Evolutionary conservation across 768 basidiomycete genomes (phyloP).

Genomic region (Boletus tylopilopsis): DNA sequence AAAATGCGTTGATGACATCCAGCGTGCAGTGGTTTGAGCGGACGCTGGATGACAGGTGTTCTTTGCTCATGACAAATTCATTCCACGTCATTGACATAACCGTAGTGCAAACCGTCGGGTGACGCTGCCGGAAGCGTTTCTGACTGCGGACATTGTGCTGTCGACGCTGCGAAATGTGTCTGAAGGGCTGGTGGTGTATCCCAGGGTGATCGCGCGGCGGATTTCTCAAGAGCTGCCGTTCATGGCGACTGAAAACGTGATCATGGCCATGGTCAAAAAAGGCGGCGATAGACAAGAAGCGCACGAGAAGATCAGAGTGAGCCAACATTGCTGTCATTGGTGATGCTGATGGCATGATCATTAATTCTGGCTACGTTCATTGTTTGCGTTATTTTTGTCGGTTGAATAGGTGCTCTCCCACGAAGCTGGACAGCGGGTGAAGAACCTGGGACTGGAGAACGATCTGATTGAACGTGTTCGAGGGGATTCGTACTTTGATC

Average conservation of each 20-base stretch:
- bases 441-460: slow-evolving; percentile 91
- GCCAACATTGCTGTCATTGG: slow-evolving; percentile 19
- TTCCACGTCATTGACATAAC: slow-evolving; percentile 6
- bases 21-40: slow-evolving; percentile 99
- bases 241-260: slow-evolving; percentile 99
- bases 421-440: slow-evolving; percentile 91
- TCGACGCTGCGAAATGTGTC: slow-evolving; percentile 95
- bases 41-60: slow-evolving; percentile 90
- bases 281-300: slow-evolving; percentile 96
- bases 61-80: slow-evolving; percentile 1
- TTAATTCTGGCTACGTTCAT: slow-evolving; percentile 7
- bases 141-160: slow-evolving; percentile 94
- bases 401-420: slow-evolving; percentile 79
- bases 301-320: slow-evolving; percentile 89
- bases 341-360: slow-evolving; percentile 14
- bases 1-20: slow-evolving; percentile 93
- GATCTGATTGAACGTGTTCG: slow-evolving; percentile 90
- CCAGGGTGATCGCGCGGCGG: slow-evolving; percentile 87
- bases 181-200: slow-evolving; percentile 99
- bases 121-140: slow-evolving; percentile 93
- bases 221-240: slow-evolving; percentile 96
- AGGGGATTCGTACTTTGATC: slow-evolving; percentile 81
- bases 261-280: slow-evolving; percentile 96
- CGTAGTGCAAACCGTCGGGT: slow-evolving; percentile 91
- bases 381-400: slow-evolving; percentile 1